Evolutionary conservation across 371 early-diverging fungal genomes (phyloP), one percentile per base, ranked within the genome.

Genomic region (Apophysomyces trapeziformis): DNA sequence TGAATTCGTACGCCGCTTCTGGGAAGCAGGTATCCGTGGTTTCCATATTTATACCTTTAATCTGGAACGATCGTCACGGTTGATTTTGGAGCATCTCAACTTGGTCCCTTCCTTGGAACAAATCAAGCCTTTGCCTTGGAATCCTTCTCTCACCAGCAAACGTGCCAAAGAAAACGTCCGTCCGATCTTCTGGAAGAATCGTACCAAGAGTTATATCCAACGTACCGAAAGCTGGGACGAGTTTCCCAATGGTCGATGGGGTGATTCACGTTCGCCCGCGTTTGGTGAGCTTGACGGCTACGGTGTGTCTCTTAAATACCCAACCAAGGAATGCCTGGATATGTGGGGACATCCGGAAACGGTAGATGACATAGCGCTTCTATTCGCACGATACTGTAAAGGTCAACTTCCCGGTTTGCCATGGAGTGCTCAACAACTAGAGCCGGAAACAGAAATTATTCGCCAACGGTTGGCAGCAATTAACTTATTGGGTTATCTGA

Each of bases 191-290:
- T 97, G 99, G 98, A 92, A 91, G 80, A 96, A 99, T 80, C 90
- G 96, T 47, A 86, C 93, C 59, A 89, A 92, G 70, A 93, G 92
- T 71, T 97, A 99, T 82, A 90, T 97, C 66, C 77, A 88, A 60
- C 92, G 97, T 61, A 99, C 99, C 4, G 95, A 95, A 69, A 80
- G 89, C 16, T 98, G 99, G 99, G 98, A 99, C 79, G 98, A 97
- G 69, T 99, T 95, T 74, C 98, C 97, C 26, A 99, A 99, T 75
- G 99, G 99, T 43, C 91, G 99, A 57, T 99, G 98, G 99, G 98
- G 98, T 43, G 97, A 97, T 71, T 89, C 96, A 21, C 86, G 97
- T 14, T 97, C 97, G 5, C 91, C 50, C 68, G 74, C 71, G 6
- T 98, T 90, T 82, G 97, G 99, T 65, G 97, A 98, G 63, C 77